Conservation (phyloP, 306 rosid genomes). For the Vicia villosa region DNA sequence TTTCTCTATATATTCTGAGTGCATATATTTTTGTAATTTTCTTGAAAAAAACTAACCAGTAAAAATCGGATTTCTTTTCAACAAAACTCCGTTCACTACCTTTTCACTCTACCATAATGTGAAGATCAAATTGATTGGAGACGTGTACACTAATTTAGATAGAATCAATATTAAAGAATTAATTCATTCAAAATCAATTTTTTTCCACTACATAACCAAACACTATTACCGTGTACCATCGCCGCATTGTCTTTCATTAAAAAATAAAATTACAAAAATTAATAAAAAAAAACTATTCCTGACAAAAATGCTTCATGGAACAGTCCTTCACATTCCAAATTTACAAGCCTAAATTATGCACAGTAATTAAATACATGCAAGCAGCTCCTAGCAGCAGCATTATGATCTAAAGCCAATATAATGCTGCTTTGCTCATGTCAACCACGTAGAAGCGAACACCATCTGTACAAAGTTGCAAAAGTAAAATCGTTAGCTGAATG, state of each 20-base stretch:
- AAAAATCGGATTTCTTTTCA: too few relatives aligned
- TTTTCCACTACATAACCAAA: not conserved
- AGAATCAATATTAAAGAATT: not conserved
- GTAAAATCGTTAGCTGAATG: slow-evolving; percentile 28
- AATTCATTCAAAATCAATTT: not conserved
- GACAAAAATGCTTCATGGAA: slow-evolving; percentile 39
- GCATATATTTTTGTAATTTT: too few relatives aligned
- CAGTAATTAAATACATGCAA: slow-evolving; percentile 45
- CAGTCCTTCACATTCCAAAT: slow-evolving; percentile 45
- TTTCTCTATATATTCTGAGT: too few relatives aligned
- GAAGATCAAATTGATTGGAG: too few relatives aligned
- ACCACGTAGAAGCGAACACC: slow-evolving; percentile 38
- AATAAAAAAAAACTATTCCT: slow-evolving; percentile 34
- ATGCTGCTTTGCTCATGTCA: slow-evolving; percentile 34
- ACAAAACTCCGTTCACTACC: too few relatives aligned
- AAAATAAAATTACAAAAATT: slow-evolving; percentile 22
- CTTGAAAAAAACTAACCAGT: too few relatives aligned
- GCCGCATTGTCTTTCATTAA: slow-evolving; percentile 32
- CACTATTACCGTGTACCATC: slow-evolving; percentile 4
- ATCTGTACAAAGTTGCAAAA: slow-evolving; percentile 57
- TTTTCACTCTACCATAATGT: too few relatives aligned
- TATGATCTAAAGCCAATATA: slow-evolving; percentile 23
- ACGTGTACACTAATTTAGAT: too few relatives aligned
- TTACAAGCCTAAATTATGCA: slow-evolving; percentile 63
- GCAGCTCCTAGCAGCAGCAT: slow-evolving; percentile 31